Evolutionary conservation across 2,329 filamentous ascomycete species (phyloP).

Genomic region (Stromatinia cepivora): DNA sequence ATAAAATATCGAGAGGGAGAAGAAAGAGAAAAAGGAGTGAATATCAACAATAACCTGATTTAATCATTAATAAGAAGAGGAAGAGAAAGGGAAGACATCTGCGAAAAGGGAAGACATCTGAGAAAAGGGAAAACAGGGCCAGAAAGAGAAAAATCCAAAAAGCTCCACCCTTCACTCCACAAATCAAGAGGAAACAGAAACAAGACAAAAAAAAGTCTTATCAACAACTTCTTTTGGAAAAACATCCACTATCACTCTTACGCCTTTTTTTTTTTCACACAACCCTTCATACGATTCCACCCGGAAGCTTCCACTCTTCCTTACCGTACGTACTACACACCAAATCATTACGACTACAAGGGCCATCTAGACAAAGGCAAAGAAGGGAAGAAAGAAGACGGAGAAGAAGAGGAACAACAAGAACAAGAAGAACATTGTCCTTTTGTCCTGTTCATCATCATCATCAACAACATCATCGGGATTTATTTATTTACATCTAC

Average conservation of each 20-base stretch:
- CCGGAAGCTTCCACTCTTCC: constrained; percentile 11
- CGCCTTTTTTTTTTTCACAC: background rate
- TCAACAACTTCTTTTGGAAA: background rate
- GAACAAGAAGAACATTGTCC: constrained; percentile 8
- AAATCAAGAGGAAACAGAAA: background rate
- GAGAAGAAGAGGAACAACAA: background rate
- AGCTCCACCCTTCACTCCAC: constrained; percentile 5
- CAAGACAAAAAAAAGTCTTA: background rate
- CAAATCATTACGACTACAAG: background rate
- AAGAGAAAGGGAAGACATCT: background rate
- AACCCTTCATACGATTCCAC: constrained; percentile 7
- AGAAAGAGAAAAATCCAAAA: background rate
- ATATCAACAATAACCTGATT: background rate
- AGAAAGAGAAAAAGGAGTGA: background rate
- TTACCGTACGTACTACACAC: constrained; percentile 9
- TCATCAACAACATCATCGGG: background rate
- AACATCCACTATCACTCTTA: background rate
- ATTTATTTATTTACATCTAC: background rate
- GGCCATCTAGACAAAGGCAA: background rate
- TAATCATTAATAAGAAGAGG: background rate
- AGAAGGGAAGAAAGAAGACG: constrained; percentile 1
- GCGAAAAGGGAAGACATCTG: background rate
- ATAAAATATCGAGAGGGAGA: background rate
- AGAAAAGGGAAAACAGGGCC: background rate
- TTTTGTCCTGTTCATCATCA: background rate